phyloP scores from a whole-genome alignment of 2,329 filamentous ascomycete species.

The Penicillium sp. region DNA sequence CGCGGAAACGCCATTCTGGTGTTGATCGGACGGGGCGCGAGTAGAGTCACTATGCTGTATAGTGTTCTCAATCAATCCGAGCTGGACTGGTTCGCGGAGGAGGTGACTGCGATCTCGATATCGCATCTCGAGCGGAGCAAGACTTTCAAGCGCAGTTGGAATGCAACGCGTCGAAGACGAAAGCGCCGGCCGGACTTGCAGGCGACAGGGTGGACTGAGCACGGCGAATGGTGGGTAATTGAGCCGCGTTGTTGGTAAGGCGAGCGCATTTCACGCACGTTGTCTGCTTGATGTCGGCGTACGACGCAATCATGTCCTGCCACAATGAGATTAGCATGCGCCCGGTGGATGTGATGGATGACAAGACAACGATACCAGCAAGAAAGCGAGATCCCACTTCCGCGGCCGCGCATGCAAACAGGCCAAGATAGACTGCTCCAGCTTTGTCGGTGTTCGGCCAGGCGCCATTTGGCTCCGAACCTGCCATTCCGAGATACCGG shows the following conservation, averaged over 20 bases:
- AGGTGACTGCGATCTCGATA: too few species aligned
- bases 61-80: too few species aligned
- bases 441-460: slow-evolving; percentile 29
- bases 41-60: too few species aligned
- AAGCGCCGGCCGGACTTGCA: slow-evolving; percentile 16
- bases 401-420: slow-evolving; percentile 36
- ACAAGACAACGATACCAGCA: slow-evolving; percentile 32
- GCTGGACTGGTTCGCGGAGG: too few species aligned
- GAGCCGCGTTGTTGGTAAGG: slow-evolving; percentile 38
- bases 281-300: slow-evolving; percentile 40
- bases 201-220: slow-evolving; percentile 19
- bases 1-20: too few species aligned
- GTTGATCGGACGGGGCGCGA: too few species aligned
- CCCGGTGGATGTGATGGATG: background rate
- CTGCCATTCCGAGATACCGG: slow-evolving; percentile 32
- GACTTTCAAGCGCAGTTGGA: slow-evolving; percentile 29
- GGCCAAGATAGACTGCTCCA: slow-evolving; percentile 35
- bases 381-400: slow-evolving; percentile 41
- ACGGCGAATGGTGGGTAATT: slow-evolving; percentile 41
- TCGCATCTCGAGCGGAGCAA: too few species aligned
- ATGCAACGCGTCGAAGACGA: slow-evolving; percentile 39
- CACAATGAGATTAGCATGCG: slow-evolving; percentile 6
- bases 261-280: slow-evolving; percentile 40
- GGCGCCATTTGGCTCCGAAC: slow-evolving; percentile 29
- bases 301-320: slow-evolving; percentile 45